A percentile compares a stretch with the other conserved stretches of the same genome.
Evolutionary conservation across 257 asterid species (phyloP).

Genomic region (Scutellaria barbata): DNA sequence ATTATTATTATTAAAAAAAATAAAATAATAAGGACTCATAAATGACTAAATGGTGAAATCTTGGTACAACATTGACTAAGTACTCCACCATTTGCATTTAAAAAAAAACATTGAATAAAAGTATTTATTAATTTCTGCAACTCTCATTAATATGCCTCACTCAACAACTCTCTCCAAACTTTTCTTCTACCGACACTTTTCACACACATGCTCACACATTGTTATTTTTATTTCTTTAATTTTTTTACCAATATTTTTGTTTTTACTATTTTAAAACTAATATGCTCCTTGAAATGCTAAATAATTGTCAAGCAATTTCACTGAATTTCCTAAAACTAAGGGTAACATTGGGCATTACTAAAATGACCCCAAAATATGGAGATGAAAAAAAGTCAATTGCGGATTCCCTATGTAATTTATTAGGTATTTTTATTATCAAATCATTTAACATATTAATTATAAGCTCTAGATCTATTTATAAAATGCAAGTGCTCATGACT

Average conservation of each 20-base stretch:
- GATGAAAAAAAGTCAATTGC: slow-evolving; percentile 35
- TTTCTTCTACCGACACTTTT: slow-evolving; percentile 40
- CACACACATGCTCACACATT: slow-evolving; percentile 12
- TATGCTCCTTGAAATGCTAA: slow-evolving; percentile 37
- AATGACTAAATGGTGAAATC: too few species aligned
- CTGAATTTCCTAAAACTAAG: slow-evolving; percentile 38
- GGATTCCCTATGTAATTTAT: slow-evolving; percentile 37
- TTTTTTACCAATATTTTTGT: background rate
- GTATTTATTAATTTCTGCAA: background rate
- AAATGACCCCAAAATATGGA: slow-evolving; percentile 35
- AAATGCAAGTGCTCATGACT: background rate
- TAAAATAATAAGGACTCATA: too few species aligned
- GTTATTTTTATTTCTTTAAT: background rate
- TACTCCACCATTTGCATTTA: background rate
- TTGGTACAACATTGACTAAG: too few species aligned
- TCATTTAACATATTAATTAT: too few species aligned
- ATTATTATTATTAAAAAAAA: too few species aligned
- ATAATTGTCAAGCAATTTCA: slow-evolving; percentile 39
- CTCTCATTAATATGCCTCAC: slow-evolving; percentile 25
- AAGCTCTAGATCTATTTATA: too few species aligned
- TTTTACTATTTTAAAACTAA: background rate
- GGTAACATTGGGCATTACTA: slow-evolving; percentile 29
- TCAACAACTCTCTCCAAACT: background rate
- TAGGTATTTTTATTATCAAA: background rate
- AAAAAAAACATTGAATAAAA: background rate